Percentiles rank a stretch among this genome's conserved stretches.
phyloP scores from a whole-genome alignment of 2,329 filamentous ascomycete genomes.

The Aureobasidium subglaciale region DNA sequence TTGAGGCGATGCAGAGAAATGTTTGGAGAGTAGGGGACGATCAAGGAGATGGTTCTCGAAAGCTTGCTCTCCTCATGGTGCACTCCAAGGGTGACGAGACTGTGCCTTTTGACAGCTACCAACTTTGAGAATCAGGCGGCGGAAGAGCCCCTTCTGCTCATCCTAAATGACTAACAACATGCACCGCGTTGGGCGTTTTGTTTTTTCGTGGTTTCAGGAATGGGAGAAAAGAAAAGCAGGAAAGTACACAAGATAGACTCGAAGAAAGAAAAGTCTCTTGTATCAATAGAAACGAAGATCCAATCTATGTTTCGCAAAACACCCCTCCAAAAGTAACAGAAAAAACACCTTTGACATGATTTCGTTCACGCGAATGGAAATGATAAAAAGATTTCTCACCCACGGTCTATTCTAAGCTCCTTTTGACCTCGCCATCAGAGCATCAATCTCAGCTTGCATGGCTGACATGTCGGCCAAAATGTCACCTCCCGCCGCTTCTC shows the following conservation, averaged over 20 bases:
- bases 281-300: neutral
- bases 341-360: neutral
- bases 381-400: neutral
- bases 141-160: too few species aligned
- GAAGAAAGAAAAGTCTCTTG: neutral
- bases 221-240: too few species aligned
- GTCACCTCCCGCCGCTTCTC: neutral
- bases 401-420: neutral
- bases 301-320: neutral
- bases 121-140: too few species aligned
- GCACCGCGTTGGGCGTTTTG: too few species aligned
- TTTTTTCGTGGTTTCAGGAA: too few species aligned
- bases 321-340: neutral
- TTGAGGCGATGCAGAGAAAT: too few species aligned
- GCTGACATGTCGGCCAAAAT: constrained; percentile 15
- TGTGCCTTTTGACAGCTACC: too few species aligned
- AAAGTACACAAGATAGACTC: neutral
- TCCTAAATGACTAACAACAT: too few species aligned
- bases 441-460: constrained; percentile 15
- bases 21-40: neutral
- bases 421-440: constrained; percentile 4
- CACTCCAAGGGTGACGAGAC: too few species aligned
- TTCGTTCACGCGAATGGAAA: neutral
- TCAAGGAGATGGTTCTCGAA: neutral
- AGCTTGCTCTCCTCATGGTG: too few species aligned